A percentile compares a stretch with the other conserved stretches of the same genome.
Evolutionary conservation across 2,329 filamentous ascomycete species (phyloP).

Genomic region (Gaeumannomyces tritici): DNA sequence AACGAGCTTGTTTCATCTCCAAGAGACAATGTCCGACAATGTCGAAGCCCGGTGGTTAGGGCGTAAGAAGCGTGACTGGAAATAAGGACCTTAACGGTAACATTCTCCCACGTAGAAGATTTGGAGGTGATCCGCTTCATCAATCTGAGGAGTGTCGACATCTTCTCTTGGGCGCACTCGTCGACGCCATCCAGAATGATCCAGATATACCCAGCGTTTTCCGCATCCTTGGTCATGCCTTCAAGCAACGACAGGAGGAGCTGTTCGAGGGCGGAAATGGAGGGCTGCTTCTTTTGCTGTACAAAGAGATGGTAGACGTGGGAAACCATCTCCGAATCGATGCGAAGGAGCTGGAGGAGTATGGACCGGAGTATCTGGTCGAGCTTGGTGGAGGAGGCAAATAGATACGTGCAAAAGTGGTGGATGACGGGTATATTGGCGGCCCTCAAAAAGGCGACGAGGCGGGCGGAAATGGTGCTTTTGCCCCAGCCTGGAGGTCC

Average conservation of each 20-base stretch:
- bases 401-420: constrained; percentile 24
- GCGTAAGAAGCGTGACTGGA: constrained; percentile 12
- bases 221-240: constrained; percentile 6
- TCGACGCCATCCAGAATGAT: constrained; percentile 20
- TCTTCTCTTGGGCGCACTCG: constrained; percentile 10
- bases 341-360: constrained; percentile 19
- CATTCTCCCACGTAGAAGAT: not conserved
- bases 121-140: constrained; percentile 9
- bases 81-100: constrained; percentile 17
- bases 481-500: constrained; percentile 26
- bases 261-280: constrained; percentile 12
- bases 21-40: constrained; percentile 13
- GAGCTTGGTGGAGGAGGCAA: constrained; percentile 20
- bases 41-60: constrained; percentile 10
- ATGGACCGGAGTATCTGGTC: constrained; percentile 21
- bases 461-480: constrained; percentile 20
- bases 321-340: constrained; percentile 14
- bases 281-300: constrained; percentile 12
- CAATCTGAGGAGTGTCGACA: constrained; percentile 7
- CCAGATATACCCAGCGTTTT: constrained; percentile 8
- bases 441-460: constrained; percentile 18
- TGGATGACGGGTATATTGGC: constrained; percentile 12
- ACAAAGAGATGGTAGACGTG: constrained; percentile 16
- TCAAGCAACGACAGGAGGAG: constrained; percentile 10
- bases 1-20: constrained; percentile 14